Base-by-base conservation (phyloP, 116 monocot genomes). In the Dioscorea cayenensis region DNA sequence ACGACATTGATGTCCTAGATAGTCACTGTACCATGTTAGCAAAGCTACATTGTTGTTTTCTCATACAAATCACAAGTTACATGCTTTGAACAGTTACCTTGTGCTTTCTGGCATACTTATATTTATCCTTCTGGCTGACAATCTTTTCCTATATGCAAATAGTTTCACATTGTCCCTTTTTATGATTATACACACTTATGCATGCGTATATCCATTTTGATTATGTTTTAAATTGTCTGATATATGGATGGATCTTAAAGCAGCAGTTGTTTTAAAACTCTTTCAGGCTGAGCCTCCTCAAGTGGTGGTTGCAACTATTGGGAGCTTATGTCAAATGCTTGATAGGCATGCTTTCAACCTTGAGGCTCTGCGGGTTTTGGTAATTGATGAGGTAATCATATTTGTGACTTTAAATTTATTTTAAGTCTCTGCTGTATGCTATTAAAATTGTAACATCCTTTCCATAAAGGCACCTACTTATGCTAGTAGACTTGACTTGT, bases 241-340 rank as follows among this genome's bases (percentile, higher is more conserved):
- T 10, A 43, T 7, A 43, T 43, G 4, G 12, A 43, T 0, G 12
- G 43, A 12, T 43, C 43, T 12, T 43, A 43, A 63, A 22, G 22
- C 63, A 62, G 37, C 12, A 72, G 14, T 70, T 27, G 55, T 13
- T 51, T 22, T 25, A 28, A 64, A 20, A 17, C 14, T 75, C 36
- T 51, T 69, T 62, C 75, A 99, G 99, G 99, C 99, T n/a, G 99
- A 99, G 76, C 99, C 99, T 74, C 99, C 99, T 28, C 75, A 82
- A 66, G 85, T 99, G 79, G 83, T 94, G 29, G 79, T 99, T 70
- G 99, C 99, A 55, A 99, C 94, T 23, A 66, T 94, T 37, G 83
- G 76, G 18, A 94, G 99, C 77, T 84, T 99, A 72, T 84, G 77
- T 49, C 89, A 85, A 80, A 94, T 99, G 94, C 51, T 94, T 80